These are phyloP conservation scores for barley (Hordeum vulgare) DNA, from an alignment of 176 grass and related monocot genomes.

Conservation along the genomic window MorexV3_pseudomolecules_assembly NC_058520.1:10956910-10957409, in stretches of 20 bases:
- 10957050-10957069: slow-evolving; percentile 85
- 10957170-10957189: neutral
- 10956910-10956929: neutral
- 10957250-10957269: slow-evolving; percentile 47
- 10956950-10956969: neutral
- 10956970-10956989: neutral
- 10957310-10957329: neutral
- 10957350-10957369: neutral
- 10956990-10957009: neutral
- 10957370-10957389: neutral
- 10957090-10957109: slow-evolving; percentile 52
- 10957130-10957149: neutral
- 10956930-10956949: neutral
- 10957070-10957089: slow-evolving; percentile 45
- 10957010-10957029: neutral
- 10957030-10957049: slow-evolving; percentile 67
- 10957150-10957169: neutral
- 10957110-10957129: slow-evolving; percentile 58
- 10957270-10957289: slow-evolving; percentile 45
- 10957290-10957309: neutral
- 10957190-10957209: neutral
- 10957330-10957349: neutral
- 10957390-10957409: slow-evolving; percentile 46
- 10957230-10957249: slow-evolving; percentile 57
- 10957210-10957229: slow-evolving; percentile 67